A percentile compares a stretch with the other conserved stretches of the same genome.
Evolutionary conservation across 371 early-diverging fungal species (phyloP).

Genomic region (Haplosporangium sp.): DNA sequence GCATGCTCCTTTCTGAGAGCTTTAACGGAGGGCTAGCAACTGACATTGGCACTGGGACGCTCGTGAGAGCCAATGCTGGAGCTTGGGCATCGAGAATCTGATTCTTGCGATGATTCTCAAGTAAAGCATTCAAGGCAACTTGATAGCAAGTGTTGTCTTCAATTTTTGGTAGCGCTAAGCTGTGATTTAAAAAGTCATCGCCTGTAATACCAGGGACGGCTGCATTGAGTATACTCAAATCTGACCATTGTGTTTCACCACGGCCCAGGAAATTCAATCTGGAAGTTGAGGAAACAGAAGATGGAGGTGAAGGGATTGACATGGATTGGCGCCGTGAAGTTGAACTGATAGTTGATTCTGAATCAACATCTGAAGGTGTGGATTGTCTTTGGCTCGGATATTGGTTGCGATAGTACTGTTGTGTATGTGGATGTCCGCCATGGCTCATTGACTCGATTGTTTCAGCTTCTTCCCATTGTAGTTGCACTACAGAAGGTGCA

Average conservation of each 20-base stretch:
- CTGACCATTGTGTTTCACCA: constrained; percentile 10
- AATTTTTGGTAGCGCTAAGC: constrained; percentile 13
- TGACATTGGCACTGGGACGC: constrained; percentile 20
- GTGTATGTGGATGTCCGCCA: constrained; percentile 40
- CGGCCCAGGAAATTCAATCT: constrained; percentile 6
- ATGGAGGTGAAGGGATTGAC: constrained; percentile 25
- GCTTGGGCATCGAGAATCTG: constrained; percentile 25
- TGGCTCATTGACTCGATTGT: constrained; percentile 49
- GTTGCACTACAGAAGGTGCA: constrained; percentile 19
- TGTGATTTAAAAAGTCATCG: constrained; percentile 21
- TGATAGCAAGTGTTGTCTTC: constrained; percentile 29
- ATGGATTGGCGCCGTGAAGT: constrained; percentile 5
- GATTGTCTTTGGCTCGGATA: constrained; percentile 1
- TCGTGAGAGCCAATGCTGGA: constrained; percentile 18
- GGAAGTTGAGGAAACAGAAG: constrained; percentile 12
- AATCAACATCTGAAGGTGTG: constrained; percentile 4
- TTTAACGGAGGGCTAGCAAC: constrained; percentile 15
- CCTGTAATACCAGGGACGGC: constrained; percentile 31
- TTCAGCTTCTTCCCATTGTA: constrained; percentile 53
- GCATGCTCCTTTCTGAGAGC: constrained; percentile 6
- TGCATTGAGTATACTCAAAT: constrained; percentile 23
- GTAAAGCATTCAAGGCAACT: constrained; percentile 29
- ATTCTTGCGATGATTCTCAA: constrained; percentile 36
- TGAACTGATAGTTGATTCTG: constrained; percentile 12
- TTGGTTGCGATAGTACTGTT: constrained; percentile 19